Conservation (phyloP, 208 protist species). For the Acanthamoeba lenticulata region DNA sequence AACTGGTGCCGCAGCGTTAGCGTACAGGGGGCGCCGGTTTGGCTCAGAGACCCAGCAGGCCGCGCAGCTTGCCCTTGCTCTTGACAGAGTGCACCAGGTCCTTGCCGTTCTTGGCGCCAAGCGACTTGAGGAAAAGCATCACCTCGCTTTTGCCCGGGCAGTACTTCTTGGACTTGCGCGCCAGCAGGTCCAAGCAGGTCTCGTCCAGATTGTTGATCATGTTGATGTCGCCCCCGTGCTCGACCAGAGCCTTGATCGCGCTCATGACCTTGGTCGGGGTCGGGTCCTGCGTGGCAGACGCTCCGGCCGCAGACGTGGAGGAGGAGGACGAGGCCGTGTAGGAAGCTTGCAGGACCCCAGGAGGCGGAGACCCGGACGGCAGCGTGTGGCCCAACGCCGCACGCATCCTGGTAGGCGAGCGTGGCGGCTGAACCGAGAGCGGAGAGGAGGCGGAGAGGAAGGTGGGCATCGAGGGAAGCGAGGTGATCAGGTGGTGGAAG, state of each 20-base stretch:
- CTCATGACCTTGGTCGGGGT: not conserved
- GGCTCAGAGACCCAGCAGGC: not conserved
- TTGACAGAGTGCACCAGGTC: conserved; percentile 5
- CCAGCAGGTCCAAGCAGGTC: conserved; percentile 2
- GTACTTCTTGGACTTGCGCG: conserved; percentile 41
- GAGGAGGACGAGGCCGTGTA: not conserved
- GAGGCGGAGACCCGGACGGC: not conserved
- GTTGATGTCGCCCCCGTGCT: not conserved
- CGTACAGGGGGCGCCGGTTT: not conserved
- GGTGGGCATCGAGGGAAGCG: not conserved
- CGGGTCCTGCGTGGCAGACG: not conserved
- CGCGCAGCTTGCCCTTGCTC: conserved; percentile 40
- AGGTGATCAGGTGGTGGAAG: not conserved
- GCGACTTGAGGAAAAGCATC: not conserved
- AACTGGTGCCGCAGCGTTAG: not conserved
- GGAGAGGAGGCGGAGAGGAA: not conserved
- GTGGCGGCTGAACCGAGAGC: not conserved
- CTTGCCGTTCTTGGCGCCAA: conserved; percentile 35
- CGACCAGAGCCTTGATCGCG: not conserved
- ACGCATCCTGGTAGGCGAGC: not conserved
- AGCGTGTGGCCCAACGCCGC: not conserved
- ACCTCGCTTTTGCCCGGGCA: conserved; percentile 29
- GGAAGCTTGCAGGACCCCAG: not conserved
- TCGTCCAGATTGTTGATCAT: conserved; percentile 45
- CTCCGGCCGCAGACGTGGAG: not conserved